Percentiles rank a stretch among this genome's conserved stretches.
phyloP scores from a whole-genome alignment of 805 yeast species.

The Diddensiella santjacobensis region DNA sequence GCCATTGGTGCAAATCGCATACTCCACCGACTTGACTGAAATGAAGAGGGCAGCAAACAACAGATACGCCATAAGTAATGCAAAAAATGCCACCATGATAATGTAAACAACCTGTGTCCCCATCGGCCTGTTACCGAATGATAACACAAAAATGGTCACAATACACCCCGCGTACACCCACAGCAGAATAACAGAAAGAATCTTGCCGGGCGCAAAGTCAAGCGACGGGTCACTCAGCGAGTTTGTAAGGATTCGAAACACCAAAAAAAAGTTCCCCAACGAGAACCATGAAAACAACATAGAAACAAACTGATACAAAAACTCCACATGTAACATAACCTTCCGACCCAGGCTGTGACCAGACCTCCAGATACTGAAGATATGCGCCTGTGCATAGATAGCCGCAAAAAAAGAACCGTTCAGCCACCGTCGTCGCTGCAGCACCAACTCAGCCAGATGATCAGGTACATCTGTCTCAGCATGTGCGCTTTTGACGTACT shows the following conservation, averaged over 20 bases:
- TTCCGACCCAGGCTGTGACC: constrained; percentile 67
- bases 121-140: constrained; percentile 91
- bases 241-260: constrained; percentile 80
- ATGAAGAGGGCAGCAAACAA: constrained; percentile 81
- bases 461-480: constrained; percentile 98
- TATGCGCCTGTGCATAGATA: constrained; percentile 76
- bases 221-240: constrained; percentile 64
- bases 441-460: constrained; percentile 74
- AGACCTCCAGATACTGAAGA: constrained; percentile 70
- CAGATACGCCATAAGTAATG: constrained; percentile 84
- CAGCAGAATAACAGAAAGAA: constrained; percentile 70
- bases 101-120: constrained; percentile 81
- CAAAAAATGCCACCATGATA: constrained; percentile 73
- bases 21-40: constrained; percentile 67
- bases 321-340: constrained; percentile 69
- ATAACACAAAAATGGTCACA: constrained; percentile 79
- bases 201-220: constrained; percentile 66
- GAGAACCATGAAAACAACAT: constrained; percentile 90
- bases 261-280: constrained; percentile 82
- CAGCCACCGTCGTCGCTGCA: constrained; percentile 94
- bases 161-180: constrained; percentile 83
- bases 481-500: constrained; percentile 80
- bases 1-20: constrained; percentile 44
- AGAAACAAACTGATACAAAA: constrained; percentile 68
- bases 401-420: constrained; percentile 97